Evolutionary conservation across 75 land plant species (phyloP).

Genomic region (Pinus taeda): DNA sequence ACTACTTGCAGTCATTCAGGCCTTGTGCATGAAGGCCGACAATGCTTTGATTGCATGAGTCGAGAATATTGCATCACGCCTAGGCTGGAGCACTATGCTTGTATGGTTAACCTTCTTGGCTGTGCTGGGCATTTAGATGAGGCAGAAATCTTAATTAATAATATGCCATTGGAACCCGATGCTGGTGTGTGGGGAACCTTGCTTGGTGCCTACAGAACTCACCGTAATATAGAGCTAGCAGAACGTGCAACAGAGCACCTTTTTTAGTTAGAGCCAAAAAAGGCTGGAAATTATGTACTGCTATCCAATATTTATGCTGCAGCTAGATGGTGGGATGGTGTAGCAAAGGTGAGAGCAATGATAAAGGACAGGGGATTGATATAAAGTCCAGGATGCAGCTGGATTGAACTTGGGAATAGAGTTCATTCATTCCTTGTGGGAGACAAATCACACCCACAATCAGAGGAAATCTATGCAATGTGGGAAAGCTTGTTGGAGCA

Average conservation of each 20-base stretch:
- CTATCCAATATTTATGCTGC: slow-evolving; percentile 37
- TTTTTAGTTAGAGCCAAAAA: slow-evolving; percentile 5
- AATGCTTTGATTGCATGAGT: slow-evolving; percentile 26
- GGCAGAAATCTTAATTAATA: slow-evolving; percentile 33
- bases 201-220: slow-evolving; percentile 37
- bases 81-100: slow-evolving; percentile 35
- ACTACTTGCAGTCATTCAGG: slow-evolving; percentile 33
- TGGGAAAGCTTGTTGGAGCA: no score
- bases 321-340: slow-evolving; percentile 33
- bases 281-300: slow-evolving; percentile 16
- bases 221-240: slow-evolving; percentile 27
- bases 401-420: no score
- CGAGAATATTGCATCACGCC: slow-evolving; percentile 18
- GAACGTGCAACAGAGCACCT: slow-evolving; percentile 16
- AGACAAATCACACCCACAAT: no score
- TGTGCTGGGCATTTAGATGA: slow-evolving; percentile 35
- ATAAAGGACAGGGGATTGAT: slow-evolving; percentile 32
- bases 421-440: no score
- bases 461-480: no score
- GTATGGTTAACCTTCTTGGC: slow-evolving; percentile 38
- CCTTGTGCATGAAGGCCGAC: slow-evolving; percentile 19
- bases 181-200: slow-evolving; percentile 34
- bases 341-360: slow-evolving; percentile 16
- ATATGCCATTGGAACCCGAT: slow-evolving; percentile 42
- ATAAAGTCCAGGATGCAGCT: slow-evolving; percentile 30